These are phyloP conservation scores for Emericellopsis terricola DNA, from an alignment of 495 filamentous ascomycete genomes.

Conservation along the genomic window DNA sequence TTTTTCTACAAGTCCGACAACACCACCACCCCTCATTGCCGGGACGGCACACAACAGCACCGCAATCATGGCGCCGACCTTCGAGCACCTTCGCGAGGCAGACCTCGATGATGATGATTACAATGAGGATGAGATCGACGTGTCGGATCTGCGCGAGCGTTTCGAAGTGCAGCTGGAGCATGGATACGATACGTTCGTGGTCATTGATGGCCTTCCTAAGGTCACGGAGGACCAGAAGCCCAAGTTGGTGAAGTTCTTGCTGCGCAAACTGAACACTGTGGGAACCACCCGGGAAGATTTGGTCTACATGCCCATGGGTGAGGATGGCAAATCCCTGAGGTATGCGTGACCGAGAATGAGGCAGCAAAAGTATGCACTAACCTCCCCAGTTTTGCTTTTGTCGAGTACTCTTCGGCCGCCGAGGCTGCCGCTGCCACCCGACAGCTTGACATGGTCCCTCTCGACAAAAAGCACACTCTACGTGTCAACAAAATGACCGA, in stretches of 20 bases:
- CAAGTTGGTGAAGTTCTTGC: constrained; percentile 84
- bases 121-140: constrained; percentile 85
- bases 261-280: constrained; percentile 72
- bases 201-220: constrained; percentile 79
- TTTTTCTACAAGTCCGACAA: not conserved
- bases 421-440: constrained; percentile 81
- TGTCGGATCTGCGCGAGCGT: constrained; percentile 79
- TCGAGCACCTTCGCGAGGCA: constrained; percentile 40
- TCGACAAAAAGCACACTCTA: constrained; percentile 92
- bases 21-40: constrained; percentile 1
- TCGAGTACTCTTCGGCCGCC: constrained; percentile 85
- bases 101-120: constrained; percentile 75
- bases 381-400: constrained; percentile 62
- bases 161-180: constrained; percentile 92
- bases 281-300: constrained; percentile 73
- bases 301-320: constrained; percentile 82
- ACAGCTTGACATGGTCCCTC: constrained; percentile 58
- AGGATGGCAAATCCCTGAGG: constrained; percentile 68
- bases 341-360: no score
- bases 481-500: constrained; percentile 96
- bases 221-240: constrained; percentile 70
- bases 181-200: constrained; percentile 87
- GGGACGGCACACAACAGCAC: not conserved
- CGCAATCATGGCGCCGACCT: constrained; percentile 40
- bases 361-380: not conserved